These are phyloP conservation scores for Sugiyamaella smithiae DNA, from an alignment of 805 yeast species.

Conservation along the genomic window DNA sequence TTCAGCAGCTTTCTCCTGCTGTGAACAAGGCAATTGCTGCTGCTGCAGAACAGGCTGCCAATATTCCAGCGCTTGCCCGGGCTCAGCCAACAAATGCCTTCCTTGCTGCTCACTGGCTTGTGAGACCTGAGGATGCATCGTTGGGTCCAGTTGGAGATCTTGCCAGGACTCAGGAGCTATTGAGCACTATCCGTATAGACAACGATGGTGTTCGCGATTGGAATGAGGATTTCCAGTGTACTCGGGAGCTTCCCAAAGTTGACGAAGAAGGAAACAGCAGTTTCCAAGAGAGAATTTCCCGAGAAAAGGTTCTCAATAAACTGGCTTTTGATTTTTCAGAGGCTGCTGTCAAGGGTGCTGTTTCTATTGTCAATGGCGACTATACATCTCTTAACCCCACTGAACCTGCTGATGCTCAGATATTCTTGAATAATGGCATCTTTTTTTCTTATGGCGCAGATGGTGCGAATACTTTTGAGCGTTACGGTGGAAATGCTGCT, in stretches of 20 bases:
- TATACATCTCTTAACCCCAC: conserved; percentile 76
- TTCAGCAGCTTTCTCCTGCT: conserved; percentile 61
- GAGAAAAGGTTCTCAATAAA: conserved; percentile 73
- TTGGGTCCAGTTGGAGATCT: conserved; percentile 48
- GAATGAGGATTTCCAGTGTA: conserved; percentile 86
- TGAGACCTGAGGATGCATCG: conserved; percentile 28
- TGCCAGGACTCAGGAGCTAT: conserved; percentile 55
- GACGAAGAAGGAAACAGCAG: conserved; percentile 36
- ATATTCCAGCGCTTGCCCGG: not conserved
- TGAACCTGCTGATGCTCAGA: conserved; percentile 58
- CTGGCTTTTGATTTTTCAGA: conserved; percentile 72
- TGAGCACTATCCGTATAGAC: conserved; percentile 58
- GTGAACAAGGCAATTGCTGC: conserved; percentile 21
- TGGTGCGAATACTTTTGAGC: conserved; percentile 60
- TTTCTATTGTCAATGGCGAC: conserved; percentile 70
- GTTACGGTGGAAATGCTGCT: conserved; percentile 78
- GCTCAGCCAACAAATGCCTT: conserved; percentile 56
- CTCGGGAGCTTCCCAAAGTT: conserved; percentile 62
- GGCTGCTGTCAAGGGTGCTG: conserved; percentile 76
- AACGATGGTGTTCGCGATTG: conserved; percentile 58
- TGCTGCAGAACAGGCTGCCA: conserved; percentile 29
- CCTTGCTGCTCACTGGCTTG: conserved; percentile 77
- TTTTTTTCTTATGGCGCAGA: conserved; percentile 81
- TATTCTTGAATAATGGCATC: conserved; percentile 76
- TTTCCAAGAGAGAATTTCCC: conserved; percentile 63